Base-by-base conservation (phyloP, 1,139 yeast species). In the Kurtzmaniella quercitrusa region DNA sequence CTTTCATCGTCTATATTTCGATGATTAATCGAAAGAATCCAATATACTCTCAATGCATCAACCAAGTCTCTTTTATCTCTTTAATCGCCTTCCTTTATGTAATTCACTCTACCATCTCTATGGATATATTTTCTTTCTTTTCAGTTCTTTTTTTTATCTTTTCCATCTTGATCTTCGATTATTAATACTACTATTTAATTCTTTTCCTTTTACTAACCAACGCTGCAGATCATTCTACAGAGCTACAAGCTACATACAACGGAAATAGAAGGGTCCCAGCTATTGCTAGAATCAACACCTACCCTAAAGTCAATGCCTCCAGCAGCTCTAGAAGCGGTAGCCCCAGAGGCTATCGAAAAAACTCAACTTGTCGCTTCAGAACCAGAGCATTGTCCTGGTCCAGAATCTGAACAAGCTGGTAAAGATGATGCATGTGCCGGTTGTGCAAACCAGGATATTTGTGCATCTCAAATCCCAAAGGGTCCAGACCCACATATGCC, bases 311-410 rank as follows among this genome's bases (percentile, higher is more conserved):
- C 12, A 11, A 36, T 36, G 38, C 16, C 38, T 11, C 16, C 25
- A 8, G 7, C 38, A 19, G 38, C 25, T 4, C 10, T 36, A 14
- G 38, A 36, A 19, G 21, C 27, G 15, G 25, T 36, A 14, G 16
- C 25, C 16, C 33, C 40, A 27, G 38, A 39, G 15, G 34, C 25
- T 8, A 23, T 31, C 18, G 33, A 18, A 21, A 48, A 54, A 15
- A 46, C 65, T 2, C 62, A 65, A 48, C 60, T 72, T 25, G 56
- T 58, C 41, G 78, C 78, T 0, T 84, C 87, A 2, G 90, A 85
- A 56, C 96, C 97, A 1, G 97, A 90, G 57, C 98, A 93, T 64
- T 93, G 99, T 69, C 98, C 98, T 0, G 99, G 98, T 0, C 96
- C 98, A 1, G 96, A 91, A 59, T 86, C 95, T 1, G 96, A 89